phyloP scores from a whole-genome alignment of 495 filamentous ascomycete species.

The Tuber calosporum region DNA sequence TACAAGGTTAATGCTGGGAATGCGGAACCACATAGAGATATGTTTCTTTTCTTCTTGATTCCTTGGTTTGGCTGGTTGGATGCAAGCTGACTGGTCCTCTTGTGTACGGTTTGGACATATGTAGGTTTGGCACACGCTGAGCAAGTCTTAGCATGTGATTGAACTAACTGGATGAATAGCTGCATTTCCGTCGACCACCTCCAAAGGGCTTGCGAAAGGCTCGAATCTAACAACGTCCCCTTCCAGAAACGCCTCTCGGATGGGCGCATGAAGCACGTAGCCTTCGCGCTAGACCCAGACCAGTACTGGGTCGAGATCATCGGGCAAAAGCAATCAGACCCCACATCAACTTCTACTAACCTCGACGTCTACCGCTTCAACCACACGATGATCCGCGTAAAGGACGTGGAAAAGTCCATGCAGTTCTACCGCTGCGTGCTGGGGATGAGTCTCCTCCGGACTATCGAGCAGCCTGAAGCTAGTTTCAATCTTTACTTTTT shows the following conservation, averaged over 20 bases:
- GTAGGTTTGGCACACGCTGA: slow-evolving; percentile 11
- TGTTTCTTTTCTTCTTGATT: slow-evolving; percentile 5
- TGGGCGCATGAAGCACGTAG: slow-evolving; percentile 79
- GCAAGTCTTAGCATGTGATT: slow-evolving; percentile 8
- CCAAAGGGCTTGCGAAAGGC: slow-evolving; percentile 74
- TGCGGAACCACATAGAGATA: slow-evolving; percentile 58
- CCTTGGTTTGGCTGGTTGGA: not conserved
- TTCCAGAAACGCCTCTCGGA: slow-evolving; percentile 93
- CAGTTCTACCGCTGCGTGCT: slow-evolving; percentile 86
- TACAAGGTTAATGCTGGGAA: slow-evolving; percentile 87
- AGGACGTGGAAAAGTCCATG: slow-evolving; percentile 72
- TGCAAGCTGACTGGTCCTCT: slow-evolving; percentile 17
- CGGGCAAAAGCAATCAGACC: slow-evolving; percentile 49
- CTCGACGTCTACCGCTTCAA: slow-evolving; percentile 46
- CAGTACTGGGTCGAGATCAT: slow-evolving; percentile 66
- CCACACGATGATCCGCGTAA: slow-evolving; percentile 93
- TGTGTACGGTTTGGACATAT: slow-evolving; percentile 71
- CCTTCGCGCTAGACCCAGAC: slow-evolving; percentile 89
- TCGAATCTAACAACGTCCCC: slow-evolving; percentile 80
- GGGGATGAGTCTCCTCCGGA: slow-evolving; percentile 76
- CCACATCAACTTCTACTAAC: slow-evolving; percentile 44
- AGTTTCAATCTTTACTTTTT: slow-evolving; percentile 91
- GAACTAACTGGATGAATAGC: slow-evolving; percentile 42
- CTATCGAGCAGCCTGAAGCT: slow-evolving; percentile 58
- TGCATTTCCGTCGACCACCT: slow-evolving; percentile 86